A percentile compares a stretch with the other conserved stretches of the same genome.
Conservation (phyloP, 306 rosid genomes). For the Vigna trinervia region DNA sequence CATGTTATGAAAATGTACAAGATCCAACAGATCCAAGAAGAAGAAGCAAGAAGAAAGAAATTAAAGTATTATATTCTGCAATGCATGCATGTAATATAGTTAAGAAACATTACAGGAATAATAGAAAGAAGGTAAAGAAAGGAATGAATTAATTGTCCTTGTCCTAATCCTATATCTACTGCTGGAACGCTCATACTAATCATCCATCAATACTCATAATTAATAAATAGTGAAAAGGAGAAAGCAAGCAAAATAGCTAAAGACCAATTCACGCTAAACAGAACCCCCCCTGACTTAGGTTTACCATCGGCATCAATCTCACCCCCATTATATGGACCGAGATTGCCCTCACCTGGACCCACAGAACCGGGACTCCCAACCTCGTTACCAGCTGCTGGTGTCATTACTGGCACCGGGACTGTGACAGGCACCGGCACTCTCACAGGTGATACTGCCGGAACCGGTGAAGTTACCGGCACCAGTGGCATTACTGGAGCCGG, state of each 20-base stretch:
- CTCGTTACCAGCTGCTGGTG: not conserved
- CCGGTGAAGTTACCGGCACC: not conserved
- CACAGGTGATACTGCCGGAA: not conserved
- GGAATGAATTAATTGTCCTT: not conserved
- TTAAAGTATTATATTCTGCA: not conserved
- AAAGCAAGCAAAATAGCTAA: slow-evolving; percentile 30
- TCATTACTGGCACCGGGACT: not conserved
- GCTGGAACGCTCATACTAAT: not conserved
- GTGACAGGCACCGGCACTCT: not conserved
- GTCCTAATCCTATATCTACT: not conserved
- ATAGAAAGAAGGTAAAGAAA: not conserved
- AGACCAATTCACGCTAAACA: not conserved
- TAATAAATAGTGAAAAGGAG: not conserved
- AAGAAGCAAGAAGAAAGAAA: not conserved
- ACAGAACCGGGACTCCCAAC: not conserved
- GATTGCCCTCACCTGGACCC: not conserved
- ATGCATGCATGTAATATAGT: not conserved
- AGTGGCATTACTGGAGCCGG: not conserved
- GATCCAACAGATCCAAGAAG: too few relatives aligned
- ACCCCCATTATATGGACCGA: too few relatives aligned
- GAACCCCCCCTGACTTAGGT: not conserved
- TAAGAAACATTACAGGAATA: not conserved
- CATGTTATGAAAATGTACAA: too few relatives aligned
- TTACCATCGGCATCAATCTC: not conserved
- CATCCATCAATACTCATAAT: not conserved